Evolutionary conservation across 108 stramenopile genomes (phyloP), one percentile per base, ranked within the genome.

Genomic region (Fistulifera pelliculosa): DNA sequence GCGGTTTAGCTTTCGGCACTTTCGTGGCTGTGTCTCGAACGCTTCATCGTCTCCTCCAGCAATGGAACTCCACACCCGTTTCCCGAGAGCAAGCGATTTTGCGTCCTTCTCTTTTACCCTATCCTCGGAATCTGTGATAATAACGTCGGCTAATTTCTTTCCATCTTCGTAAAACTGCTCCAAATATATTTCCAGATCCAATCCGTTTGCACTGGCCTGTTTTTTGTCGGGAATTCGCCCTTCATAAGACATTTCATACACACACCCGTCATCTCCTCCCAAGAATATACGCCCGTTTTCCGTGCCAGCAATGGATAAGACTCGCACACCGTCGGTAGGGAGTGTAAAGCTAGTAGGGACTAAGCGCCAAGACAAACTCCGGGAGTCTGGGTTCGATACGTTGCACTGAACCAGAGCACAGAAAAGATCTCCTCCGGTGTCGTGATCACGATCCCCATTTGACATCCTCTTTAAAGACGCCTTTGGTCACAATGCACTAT

Each of bases 191-290:
- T 70, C 65, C 6, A 35, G 31, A 35, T 35, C 31, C n/a, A n/a
- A n/a, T n/a, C n/a, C n/a, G 8, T 8, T 3, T 6, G 31, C 31
- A 31, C 59, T 38, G 24, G 64, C 41, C 35, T 55, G 47, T 40
- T 47, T 55, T 23, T 61, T 42, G 41, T 19, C 50, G 42, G 51
- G 35, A 16, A 64, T 52, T 26, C 58, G 27, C 0, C 65, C 61
- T 59, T 94, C 90, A 60, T 96, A 96, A 12, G 71, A 61, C 69
- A 94, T 69, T 64, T 96, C 97, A 65, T 95, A 96, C 15, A 98
- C 45, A 54, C 85, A 83, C 27, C 94, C 94, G 69, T 98, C 97
- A 56, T 77, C 80, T 16, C 97, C 97, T 23, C 93, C 97, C 76
- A 98, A 73, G 61, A 98, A 96, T 41, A 96, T 87, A 19, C 97